Evolutionary conservation across 768 basidiomycete species (phyloP), one percentile per base, ranked within the genome.

Genomic region (Ramaria sp.): DNA sequence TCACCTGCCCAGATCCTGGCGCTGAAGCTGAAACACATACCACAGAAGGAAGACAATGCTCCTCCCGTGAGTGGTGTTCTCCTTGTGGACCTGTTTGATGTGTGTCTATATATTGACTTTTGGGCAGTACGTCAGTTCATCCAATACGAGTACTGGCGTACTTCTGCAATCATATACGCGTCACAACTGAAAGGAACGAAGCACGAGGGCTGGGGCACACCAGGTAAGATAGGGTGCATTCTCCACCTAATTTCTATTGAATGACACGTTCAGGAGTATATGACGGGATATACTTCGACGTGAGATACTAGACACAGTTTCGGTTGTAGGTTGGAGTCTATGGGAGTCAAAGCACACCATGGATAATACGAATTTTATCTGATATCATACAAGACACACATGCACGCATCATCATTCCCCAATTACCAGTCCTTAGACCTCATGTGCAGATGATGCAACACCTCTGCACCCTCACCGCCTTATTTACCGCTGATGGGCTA

Each of bases 181-280:
- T 83, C 84, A 30, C 75, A 83, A 60, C 88, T 88, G 20, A 80
- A 79, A 67, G 78, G 79, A 54, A 78, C 77, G 4, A 68, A 73
- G 63, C 86, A 85, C 62, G 78, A 81, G 43, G 88, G 88, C 12
- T 90, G 88, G 87, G 87, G 88, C 22, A n/a, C n/a, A n/a, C n/a
- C n/a, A n/a, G n/a, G n/a, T n/a, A n/a, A n/a, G n/a, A n/a, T n/a
- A n/a, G n/a, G n/a, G n/a, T n/a, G n/a, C n/a, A n/a, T n/a, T n/a
- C n/a, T n/a, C n/a, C n/a, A n/a, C n/a, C n/a, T n/a, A n/a, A n/a
- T n/a, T n/a, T n/a, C n/a, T n/a, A n/a, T n/a, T n/a, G n/a, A n/a
- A n/a, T n/a, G n/a, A n/a, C n/a, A n/a, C n/a, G n/a, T n/a, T n/a
- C n/a, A 34, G 33, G 33, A 34, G 11, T 76, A 61, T 78, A 80